Evolutionary conservation across 164 flowering plant species (phyloP), one percentile per base, ranked within the genome.

Genomic region (Chimonanthus praecox): DNA sequence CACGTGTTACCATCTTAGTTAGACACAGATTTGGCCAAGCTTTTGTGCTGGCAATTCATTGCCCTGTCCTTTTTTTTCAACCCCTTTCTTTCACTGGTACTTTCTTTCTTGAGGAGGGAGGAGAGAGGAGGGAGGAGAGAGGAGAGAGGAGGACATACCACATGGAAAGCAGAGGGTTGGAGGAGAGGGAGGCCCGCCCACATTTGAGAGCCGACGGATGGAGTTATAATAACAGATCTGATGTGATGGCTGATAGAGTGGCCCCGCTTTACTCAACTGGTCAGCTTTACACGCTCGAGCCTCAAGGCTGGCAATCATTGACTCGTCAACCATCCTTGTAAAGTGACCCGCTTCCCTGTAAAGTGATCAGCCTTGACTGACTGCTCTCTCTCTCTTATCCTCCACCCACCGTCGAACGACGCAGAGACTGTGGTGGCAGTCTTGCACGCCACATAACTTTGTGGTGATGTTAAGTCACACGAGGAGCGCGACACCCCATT

Each of bases 191-290:
- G 51, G 72, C 54, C 66, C 49, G 64, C 49, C 49, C 20, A 7
- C 64, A 58, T 71, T 15, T 20, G 16, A 33, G 66, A 50, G 58
- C n/a, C 54, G 13, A 51, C 49, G 65, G 78, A 76, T 72, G 72
- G 75, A 46, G 51, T 67, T 46, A 68, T 68, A 76, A 67, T 72
- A 76, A 76, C 75, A 76, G 75, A 76, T 72, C 71, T 16, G 78
- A 76, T 76, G 78, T 76, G 78, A 76, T 72, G 68, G 72, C 68
- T 72, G 78, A 76, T 76, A 76, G 72, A 76, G 72, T 71, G 75
- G 67, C 9, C 72, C 71, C 67, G 58, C 49, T 2, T 21, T 33
- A 33, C 33, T 11, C n/a, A 3, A 10, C 4, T n/a, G 67, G 74
- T 71, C 72, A 58, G 64, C 64, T 58, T 58, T 58, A 54, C 64